phyloP scores from a whole-genome alignment of 768 basidiomycete species.

The Coprinellus aureogranulatus region DNA sequence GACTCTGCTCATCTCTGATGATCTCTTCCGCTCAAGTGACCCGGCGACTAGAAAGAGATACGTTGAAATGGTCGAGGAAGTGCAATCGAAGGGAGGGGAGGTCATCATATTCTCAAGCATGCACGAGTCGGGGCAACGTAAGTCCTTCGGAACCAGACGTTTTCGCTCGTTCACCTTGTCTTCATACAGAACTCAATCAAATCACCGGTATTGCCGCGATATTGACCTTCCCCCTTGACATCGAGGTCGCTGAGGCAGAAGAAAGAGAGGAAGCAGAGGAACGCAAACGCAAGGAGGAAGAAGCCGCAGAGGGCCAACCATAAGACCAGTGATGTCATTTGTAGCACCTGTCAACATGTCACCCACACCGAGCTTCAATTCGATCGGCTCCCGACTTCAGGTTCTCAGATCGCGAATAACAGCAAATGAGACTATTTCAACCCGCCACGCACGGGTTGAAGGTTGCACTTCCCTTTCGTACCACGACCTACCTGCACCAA shows the following conservation, averaged over 20 bases:
- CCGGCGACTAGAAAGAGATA: slow-evolving; percentile 76
- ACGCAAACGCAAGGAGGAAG: slow-evolving; percentile 46
- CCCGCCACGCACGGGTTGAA: neutral
- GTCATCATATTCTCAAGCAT: slow-evolving; percentile 98
- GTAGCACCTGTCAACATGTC: no score
- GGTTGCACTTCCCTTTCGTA: neutral
- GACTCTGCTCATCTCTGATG: slow-evolving; percentile 91
- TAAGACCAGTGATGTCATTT: slow-evolving; percentile 11
- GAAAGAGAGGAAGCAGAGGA: slow-evolving; percentile 81
- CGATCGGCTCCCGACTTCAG: slow-evolving; percentile 18
- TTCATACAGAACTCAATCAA: slow-evolving; percentile 81
- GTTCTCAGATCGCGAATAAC: neutral
- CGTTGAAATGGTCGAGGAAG: slow-evolving; percentile 84
- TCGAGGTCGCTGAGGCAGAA: slow-evolving; percentile 93
- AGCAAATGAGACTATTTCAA: neutral
- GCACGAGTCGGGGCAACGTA: slow-evolving; percentile 99
- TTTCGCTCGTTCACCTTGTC: neutral
- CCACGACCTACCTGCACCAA: neutral
- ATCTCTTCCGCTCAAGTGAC: slow-evolving; percentile 86
- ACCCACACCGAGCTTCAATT: slow-evolving; percentile 9
- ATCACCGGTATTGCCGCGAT: slow-evolving; percentile 94
- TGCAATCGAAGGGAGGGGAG: slow-evolving; percentile 85
- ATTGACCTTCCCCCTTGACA: slow-evolving; percentile 90
- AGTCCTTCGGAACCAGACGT: no score
- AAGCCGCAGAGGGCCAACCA: slow-evolving; percentile 19